Percentiles rank a stretch among this genome's conserved stretches.
These are phyloP conservation scores for Solanum gandarillasii DNA, from an alignment of 257 asterid genomes.

Conservation along the genomic window DNA sequence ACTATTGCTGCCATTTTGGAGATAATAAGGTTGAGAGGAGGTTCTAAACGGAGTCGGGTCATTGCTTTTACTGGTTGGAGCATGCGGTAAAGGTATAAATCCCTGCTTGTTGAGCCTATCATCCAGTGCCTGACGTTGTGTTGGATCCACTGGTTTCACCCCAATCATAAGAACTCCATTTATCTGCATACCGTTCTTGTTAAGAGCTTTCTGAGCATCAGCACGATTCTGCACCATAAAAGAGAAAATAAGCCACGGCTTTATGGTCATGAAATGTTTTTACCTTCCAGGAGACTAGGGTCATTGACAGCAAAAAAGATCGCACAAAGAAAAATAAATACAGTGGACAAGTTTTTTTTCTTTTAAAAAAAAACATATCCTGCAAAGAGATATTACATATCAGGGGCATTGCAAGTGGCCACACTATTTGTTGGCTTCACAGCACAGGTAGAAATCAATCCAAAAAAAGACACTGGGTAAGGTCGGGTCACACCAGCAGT, in stretches of 20 bases:
- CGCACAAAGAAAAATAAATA: background rate
- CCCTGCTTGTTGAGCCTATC: conserved; percentile 72
- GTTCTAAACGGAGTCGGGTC: conserved; percentile 41
- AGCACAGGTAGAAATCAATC: background rate
- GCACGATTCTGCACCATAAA: conserved; percentile 49
- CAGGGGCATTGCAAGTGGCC: background rate
- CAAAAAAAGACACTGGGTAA: background rate
- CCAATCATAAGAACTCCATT: conserved; percentile 90
- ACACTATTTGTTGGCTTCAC: background rate
- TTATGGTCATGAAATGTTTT: background rate
- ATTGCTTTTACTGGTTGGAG: conserved; percentile 34
- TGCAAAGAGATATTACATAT: background rate
- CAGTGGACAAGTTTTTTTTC: background rate
- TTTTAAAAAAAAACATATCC: background rate
- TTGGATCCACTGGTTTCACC: conserved; percentile 80
- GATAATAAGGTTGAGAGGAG: conserved; percentile 48
- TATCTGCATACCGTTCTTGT: conserved; percentile 70
- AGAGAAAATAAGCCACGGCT: background rate
- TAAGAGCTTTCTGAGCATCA: conserved; percentile 86
- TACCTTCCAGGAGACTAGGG: background rate
- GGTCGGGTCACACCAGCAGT: background rate
- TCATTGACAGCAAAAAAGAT: background rate
- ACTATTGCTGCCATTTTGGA: conserved; percentile 48
- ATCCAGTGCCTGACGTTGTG: conserved; percentile 61
- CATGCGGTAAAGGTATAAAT: conserved; percentile 61